A percentile compares a stretch with the other conserved stretches of the same genome.
These are phyloP conservation scores for Moesziomyces aphidis DNA, from an alignment of 1,284 basidiomycete species.

Conservation along the genomic window DNA sequence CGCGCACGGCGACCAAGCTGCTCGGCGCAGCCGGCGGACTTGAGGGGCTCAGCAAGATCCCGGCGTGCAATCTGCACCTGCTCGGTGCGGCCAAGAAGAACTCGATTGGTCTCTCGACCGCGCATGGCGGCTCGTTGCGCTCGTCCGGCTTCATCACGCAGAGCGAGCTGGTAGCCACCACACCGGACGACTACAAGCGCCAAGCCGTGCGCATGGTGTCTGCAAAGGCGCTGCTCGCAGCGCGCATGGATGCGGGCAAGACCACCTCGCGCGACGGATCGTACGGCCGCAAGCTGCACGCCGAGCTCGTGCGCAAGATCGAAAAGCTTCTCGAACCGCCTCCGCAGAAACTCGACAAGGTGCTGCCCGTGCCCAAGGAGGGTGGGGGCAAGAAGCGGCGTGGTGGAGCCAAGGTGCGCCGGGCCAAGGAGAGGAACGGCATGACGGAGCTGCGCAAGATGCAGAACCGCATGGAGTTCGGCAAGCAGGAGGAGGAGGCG, in stretches of 20 bases:
- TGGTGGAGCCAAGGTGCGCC: slow-evolving; percentile 93
- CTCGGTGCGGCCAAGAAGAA: slow-evolving; percentile 93
- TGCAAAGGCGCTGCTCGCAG: slow-evolving; percentile 89
- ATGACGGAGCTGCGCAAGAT: slow-evolving; percentile 96
- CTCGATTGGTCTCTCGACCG: slow-evolving; percentile 83
- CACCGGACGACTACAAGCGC: slow-evolving; percentile 89
- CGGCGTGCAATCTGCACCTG: slow-evolving; percentile 92
- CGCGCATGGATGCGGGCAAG: slow-evolving; percentile 90
- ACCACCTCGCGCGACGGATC: slow-evolving; percentile 77
- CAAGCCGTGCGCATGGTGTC: slow-evolving; percentile 93
- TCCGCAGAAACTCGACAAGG: slow-evolving; percentile 91
- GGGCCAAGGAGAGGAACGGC: slow-evolving; percentile 95
- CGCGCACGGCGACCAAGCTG: slow-evolving; percentile 95
- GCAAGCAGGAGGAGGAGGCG: slow-evolving; percentile 93
- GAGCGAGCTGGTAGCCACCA: slow-evolving; percentile 84
- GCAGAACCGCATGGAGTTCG: slow-evolving; percentile 96
- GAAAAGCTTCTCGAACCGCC: slow-evolving; percentile 93
- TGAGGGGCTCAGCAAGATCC: slow-evolving; percentile 90
- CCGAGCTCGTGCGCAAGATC: slow-evolving; percentile 89
- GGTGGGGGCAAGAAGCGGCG: slow-evolving; percentile 86
- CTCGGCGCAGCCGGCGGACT: slow-evolving; percentile 97
- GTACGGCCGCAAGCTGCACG: slow-evolving; percentile 83
- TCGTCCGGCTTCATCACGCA: slow-evolving; percentile 98
- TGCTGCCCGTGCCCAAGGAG: slow-evolving; percentile 94
- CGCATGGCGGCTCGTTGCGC: slow-evolving; percentile 72